Evolutionary conservation across 306 rosid species (phyloP), one percentile per base, ranked within the genome.

Genomic region (Begonia peltatifolia): DNA sequence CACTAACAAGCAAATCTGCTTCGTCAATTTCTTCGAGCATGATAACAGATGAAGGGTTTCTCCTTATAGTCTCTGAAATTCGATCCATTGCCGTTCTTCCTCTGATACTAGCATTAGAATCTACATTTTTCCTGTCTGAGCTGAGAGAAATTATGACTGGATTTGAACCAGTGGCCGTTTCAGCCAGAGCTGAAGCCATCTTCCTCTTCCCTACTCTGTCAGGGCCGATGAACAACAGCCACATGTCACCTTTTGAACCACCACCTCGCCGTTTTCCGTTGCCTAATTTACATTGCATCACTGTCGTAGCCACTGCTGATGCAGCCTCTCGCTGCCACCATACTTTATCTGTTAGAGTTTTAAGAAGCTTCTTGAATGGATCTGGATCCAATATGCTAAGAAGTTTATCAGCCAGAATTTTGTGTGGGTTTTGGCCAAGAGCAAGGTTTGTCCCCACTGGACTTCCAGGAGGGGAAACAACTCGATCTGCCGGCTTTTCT

Each of bases 301-400:
- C 78, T 0, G 87, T 74, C 12, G 87, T 73, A 49, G 99, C 99
- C 54, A 92, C 76, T 9, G 84, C 71, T 0, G 87, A 66, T n/a
- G 94, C 99, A 52, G 96, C 99, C 51, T 92, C 96, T 36, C 53
- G 78, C 87, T 92, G 99, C 99, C 99, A 92, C 94, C 99, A 87
- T 30, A 92, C 93, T 78, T 83, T 80, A 63, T 83, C 99, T 51
- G 74, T 75, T 47, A 83, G 75, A 68, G 68, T 72, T 60, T 77
- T 81, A 57, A 76, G 82, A 41, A 92, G 79, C 71, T 67, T 76
- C 77, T 92, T 92, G 77, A 79, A 87, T 14, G 93, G 81, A 65
- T 87, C 99, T 0, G 82, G 75, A 51, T 92, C 89, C 49, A 68
- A 47, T 63, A 62, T 65, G 47, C 67, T 41, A 10, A 73, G 64